Evolutionary conservation across 2,329 filamentous ascomycete genomes (phyloP).

Genomic region (Lomentospora prolificans): DNA sequence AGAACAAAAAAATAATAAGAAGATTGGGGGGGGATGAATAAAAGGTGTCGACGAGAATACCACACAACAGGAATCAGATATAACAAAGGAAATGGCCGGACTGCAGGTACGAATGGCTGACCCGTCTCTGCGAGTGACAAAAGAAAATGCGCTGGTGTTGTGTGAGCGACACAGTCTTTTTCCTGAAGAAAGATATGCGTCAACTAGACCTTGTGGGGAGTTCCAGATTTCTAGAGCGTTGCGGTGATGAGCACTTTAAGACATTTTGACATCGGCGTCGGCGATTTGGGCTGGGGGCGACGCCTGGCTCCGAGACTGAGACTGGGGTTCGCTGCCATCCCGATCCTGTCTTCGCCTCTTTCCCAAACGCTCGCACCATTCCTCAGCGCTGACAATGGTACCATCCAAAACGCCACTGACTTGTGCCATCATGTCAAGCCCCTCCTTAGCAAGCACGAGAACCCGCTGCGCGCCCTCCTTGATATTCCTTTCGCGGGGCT

Average conservation of each 20-base stretch:
- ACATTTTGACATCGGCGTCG: conserved; percentile 20
- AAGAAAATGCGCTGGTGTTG: too few relatives aligned
- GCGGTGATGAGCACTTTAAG: conserved; percentile 10
- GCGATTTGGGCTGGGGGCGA: conserved; percentile 17
- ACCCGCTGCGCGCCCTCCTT: conserved; percentile 62
- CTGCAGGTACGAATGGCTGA: too few relatives aligned
- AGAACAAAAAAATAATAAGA: too few relatives aligned
- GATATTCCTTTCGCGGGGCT: conserved; percentile 29
- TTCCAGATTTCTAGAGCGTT: too few relatives aligned
- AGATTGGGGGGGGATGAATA: too few relatives aligned
- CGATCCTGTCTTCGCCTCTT: conserved; percentile 16
- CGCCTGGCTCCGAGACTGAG: conserved; percentile 8
- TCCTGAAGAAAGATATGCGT: too few relatives aligned
- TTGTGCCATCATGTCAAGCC: conserved; percentile 87
- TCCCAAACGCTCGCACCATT: conserved; percentile 77
- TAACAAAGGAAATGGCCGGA: too few relatives aligned
- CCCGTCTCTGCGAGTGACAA: too few relatives aligned
- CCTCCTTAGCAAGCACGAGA: conserved; percentile 78
- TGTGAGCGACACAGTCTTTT: too few relatives aligned
- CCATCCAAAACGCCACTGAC: conserved; percentile 81
- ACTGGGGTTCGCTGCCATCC: not conserved
- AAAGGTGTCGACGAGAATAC: too few relatives aligned
- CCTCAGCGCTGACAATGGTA: conserved; percentile 82
- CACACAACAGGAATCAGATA: too few relatives aligned
- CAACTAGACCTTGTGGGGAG: not conserved